Conservation (phyloP, 805 yeast genomes). For the Kurtzmaniella fragi region DNA sequence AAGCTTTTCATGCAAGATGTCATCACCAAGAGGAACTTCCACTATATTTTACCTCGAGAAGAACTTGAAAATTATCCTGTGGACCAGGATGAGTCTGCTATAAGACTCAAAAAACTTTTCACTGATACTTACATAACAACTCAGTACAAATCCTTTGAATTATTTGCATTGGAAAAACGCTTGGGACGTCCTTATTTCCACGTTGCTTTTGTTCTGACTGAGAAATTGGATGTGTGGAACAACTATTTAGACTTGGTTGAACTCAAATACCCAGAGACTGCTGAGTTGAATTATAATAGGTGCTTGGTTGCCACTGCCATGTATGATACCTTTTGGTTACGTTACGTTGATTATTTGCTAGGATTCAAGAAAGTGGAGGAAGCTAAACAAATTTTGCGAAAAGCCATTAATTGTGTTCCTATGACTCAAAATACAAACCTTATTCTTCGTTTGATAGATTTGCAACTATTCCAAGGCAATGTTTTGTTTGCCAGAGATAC, state of each 20-base stretch:
- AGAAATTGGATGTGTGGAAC: conserved; percentile 57
- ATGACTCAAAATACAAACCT: conserved; percentile 6
- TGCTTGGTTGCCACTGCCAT: conserved; percentile 41
- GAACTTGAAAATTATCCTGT: conserved; percentile 15
- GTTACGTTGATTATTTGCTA: conserved; percentile 38
- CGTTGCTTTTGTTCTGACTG: conserved; percentile 25
- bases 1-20: conserved; percentile 26
- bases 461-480: conserved; percentile 36
- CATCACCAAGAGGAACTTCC: conserved; percentile 3
- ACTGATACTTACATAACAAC: conserved; percentile 52
- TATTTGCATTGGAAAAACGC: conserved; percentile 45
- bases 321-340: conserved; percentile 47
- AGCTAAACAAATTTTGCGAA: conserved; percentile 36
- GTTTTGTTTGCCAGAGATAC: conserved; percentile 31
- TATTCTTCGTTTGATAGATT: conserved; percentile 36
- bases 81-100: conserved; percentile 16
- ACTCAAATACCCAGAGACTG: conserved; percentile 14
- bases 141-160: conserved; percentile 47
- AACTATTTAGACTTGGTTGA: conserved; percentile 54
- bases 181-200: conserved; percentile 34
- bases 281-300: conserved; percentile 41
- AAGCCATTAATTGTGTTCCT: conserved; percentile 22
- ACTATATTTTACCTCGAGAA: conserved; percentile 7
- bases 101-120: conserved; percentile 39
- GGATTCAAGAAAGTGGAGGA: conserved; percentile 18